Percentiles rank a stretch among this genome's conserved stretches.
Conservation (phyloP, 2,329 filamentous ascomycete species). For the Waltergamsia citrina region DNA sequence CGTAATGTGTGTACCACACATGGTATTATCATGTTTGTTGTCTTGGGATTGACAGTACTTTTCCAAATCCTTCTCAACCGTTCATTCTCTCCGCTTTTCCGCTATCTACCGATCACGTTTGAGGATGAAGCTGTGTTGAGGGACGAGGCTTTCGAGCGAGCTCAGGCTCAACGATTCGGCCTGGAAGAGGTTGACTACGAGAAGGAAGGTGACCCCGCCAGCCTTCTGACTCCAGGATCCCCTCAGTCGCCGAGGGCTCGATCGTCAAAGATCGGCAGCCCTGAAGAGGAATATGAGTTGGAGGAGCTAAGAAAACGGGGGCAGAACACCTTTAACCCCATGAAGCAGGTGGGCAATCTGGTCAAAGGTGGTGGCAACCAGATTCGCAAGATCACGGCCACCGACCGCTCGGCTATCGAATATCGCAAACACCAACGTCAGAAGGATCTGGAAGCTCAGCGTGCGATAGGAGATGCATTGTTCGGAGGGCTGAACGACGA, state of each 20-base stretch:
- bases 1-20: constrained; percentile 59
- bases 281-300: constrained; percentile 30
- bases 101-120: constrained; percentile 86
- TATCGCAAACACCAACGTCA: constrained; percentile 38
- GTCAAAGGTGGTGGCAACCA: constrained; percentile 33
- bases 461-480: constrained; percentile 65
- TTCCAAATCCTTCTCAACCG: constrained; percentile 77
- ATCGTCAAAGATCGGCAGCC: background rate
- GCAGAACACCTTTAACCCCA: constrained; percentile 27
- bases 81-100: constrained; percentile 76
- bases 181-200: constrained; percentile 42
- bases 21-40: constrained; percentile 75
- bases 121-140: constrained; percentile 92
- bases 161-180: constrained; percentile 62
- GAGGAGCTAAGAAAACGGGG: constrained; percentile 20
- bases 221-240: too few species aligned
- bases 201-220: constrained; percentile 1
- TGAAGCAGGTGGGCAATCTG: constrained; percentile 37
- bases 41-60: constrained; percentile 57
- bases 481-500: constrained; percentile 87
- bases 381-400: constrained; percentile 31
- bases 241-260: background rate
- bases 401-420: constrained; percentile 27
- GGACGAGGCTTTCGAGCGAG: constrained; percentile 78
- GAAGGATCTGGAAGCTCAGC: constrained; percentile 63